These are phyloP conservation scores for Alternaria ethzedia DNA, from an alignment of 2,329 filamentous ascomycete genomes.

Conservation along the genomic window DNA sequence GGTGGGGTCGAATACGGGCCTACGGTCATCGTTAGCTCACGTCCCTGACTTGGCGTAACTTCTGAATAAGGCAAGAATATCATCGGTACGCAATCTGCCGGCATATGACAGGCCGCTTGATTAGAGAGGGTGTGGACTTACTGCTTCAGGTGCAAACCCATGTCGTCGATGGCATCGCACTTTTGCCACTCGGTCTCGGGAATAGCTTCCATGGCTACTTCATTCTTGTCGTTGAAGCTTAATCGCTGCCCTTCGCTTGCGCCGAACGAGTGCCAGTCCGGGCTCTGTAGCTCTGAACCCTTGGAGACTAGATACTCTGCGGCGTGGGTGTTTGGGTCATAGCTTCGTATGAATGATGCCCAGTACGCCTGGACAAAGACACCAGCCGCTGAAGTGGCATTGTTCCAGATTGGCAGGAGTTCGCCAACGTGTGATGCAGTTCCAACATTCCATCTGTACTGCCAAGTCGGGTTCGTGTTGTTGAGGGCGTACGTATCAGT, in stretches of 20 bases:
- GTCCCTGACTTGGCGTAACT: slow-evolving; percentile 4
- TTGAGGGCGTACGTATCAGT: slow-evolving; percentile 41
- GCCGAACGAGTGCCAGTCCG: slow-evolving; percentile 37
- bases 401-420: slow-evolving; percentile 48
- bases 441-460: slow-evolving; percentile 58
- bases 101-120: neutral
- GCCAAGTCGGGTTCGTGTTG: slow-evolving; percentile 47
- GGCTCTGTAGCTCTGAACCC: slow-evolving; percentile 25
- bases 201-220: slow-evolving; percentile 40
- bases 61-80: neutral
- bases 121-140: slow-evolving; percentile 21
- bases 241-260: slow-evolving; percentile 28
- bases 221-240: slow-evolving; percentile 34
- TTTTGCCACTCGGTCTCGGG: slow-evolving; percentile 23
- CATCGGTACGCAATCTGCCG: neutral
- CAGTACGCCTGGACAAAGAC: slow-evolving; percentile 50
- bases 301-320: slow-evolving; percentile 23
- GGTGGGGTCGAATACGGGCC: neutral
- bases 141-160: slow-evolving; percentile 40
- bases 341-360: slow-evolving; percentile 52
- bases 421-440: slow-evolving; percentile 49
- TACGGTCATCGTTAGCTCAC: slow-evolving; percentile 16
- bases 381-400: slow-evolving; percentile 37
- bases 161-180: slow-evolving; percentile 32
- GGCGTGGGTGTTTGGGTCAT: slow-evolving; percentile 50